Percentiles rank a stretch among this genome's conserved stretches.
phyloP scores from a whole-genome alignment of 2,329 filamentous ascomycete species.

The Pseudocercospora musae region DNA sequence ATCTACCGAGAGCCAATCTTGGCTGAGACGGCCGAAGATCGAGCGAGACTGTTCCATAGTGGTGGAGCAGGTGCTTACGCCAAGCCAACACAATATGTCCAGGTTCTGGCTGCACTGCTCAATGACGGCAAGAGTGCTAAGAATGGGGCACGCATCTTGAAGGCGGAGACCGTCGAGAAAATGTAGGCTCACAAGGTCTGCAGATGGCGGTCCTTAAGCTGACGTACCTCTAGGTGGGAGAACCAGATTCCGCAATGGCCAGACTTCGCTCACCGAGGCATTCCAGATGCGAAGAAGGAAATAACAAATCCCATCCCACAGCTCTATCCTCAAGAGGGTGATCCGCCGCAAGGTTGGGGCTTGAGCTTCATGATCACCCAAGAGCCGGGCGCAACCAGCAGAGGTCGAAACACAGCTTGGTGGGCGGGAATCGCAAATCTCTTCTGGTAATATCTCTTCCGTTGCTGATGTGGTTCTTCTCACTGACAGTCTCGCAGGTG shows the following conservation, averaged over 20 bases:
- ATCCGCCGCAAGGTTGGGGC: slow-evolving; percentile 63
- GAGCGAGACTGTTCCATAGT: slow-evolving; percentile 51
- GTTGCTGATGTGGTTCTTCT: background rate
- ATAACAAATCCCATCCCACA: slow-evolving; percentile 42
- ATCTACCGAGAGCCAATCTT: slow-evolving; percentile 47
- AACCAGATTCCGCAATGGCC: slow-evolving; percentile 49
- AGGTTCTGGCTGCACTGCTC: slow-evolving; percentile 60
- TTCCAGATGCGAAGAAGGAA: slow-evolving; percentile 35
- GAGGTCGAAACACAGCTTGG: slow-evolving; percentile 35
- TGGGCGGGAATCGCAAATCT: slow-evolving; percentile 39
- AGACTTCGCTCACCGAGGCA: slow-evolving; percentile 35
- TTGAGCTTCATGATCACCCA: slow-evolving; percentile 41
- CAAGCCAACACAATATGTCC: slow-evolving; percentile 57
- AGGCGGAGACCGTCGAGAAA: slow-evolving; percentile 54
- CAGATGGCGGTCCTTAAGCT: slow-evolving; percentile 25
- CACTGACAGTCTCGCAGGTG: slow-evolving; percentile 16
- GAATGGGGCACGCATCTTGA: slow-evolving; percentile 55
- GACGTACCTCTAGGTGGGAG: slow-evolving; percentile 54
- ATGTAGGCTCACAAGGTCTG: slow-evolving; percentile 57
- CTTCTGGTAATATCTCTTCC: slow-evolving; percentile 29
- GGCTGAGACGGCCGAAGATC: slow-evolving; percentile 45
- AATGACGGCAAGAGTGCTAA: slow-evolving; percentile 61
- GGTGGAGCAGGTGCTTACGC: slow-evolving; percentile 63
- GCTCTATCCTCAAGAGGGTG: slow-evolving; percentile 30
- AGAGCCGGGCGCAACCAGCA: slow-evolving; percentile 35